Percentiles rank a stretch among this genome's conserved stretches.
These are phyloP conservation scores for Puccinellia tenuiflora DNA, from an alignment of 176 grass and related monocot species.

Conservation along the genomic window DNA sequence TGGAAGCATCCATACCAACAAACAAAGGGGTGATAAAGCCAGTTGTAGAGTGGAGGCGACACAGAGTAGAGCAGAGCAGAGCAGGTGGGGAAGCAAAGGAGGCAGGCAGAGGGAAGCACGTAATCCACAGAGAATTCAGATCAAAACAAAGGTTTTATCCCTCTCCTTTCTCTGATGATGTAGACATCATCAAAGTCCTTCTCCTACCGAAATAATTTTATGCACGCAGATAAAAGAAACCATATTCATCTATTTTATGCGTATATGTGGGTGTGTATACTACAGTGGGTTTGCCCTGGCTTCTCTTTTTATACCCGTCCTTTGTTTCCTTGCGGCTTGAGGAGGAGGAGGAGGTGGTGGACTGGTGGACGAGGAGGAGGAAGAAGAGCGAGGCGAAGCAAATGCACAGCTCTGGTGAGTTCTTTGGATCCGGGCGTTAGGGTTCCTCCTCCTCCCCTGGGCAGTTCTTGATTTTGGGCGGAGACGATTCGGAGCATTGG, in stretches of 20 bases:
- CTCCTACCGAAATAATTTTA: not conserved
- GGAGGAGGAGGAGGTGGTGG: conserved; percentile 7
- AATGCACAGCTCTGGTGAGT: conserved; percentile 46
- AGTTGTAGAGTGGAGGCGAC: not conserved
- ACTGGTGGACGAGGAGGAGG: not conserved
- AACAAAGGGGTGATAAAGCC: conserved; percentile 32
- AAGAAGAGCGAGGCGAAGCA: not conserved
- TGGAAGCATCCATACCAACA: conserved; percentile 15
- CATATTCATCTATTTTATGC: not conserved
- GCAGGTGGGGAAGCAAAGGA: conserved; percentile 3
- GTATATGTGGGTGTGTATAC: not conserved
- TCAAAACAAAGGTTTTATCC: conserved; percentile 25
- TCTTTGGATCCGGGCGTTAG: conserved; percentile 34
- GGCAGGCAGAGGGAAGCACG: not conserved
- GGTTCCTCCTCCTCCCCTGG: not conserved
- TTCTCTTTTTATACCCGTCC: conserved; percentile 50
- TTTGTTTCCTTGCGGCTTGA: conserved; percentile 35
- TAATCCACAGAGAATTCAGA: conserved; percentile 28
- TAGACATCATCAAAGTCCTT: conserved; percentile 9
- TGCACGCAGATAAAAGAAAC: not conserved
- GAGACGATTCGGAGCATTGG: not conserved
- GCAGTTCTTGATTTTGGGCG: conserved; percentile 16
- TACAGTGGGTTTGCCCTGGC: conserved; percentile 9
- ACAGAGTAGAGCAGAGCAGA: not conserved
- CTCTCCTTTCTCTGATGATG: not conserved